These are phyloP conservation scores for Geoglossum glabrum DNA, from an alignment of 495 filamentous ascomycete genomes.

Conservation along the genomic window DNA sequence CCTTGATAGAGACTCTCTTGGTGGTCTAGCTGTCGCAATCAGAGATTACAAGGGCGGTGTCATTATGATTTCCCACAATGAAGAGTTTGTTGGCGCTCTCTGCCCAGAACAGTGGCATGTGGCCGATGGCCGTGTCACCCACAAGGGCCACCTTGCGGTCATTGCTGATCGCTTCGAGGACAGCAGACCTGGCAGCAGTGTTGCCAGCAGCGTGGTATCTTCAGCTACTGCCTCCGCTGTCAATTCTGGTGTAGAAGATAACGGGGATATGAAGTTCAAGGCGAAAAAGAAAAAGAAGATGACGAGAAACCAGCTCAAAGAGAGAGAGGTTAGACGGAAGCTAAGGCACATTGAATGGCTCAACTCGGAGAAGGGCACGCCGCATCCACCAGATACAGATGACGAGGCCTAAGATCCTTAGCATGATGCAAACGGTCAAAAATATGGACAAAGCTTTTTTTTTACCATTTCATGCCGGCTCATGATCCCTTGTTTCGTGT, in stretches of 20 bases:
- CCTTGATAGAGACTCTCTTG: constrained; percentile 90
- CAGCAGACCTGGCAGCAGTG: constrained; percentile 25
- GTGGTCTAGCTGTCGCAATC: constrained; percentile 87
- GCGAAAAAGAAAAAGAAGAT: constrained; percentile 89
- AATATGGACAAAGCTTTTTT: neutral
- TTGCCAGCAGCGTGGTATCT: constrained; percentile 38
- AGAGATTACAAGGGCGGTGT: constrained; percentile 95
- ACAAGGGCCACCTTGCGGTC: constrained; percentile 57
- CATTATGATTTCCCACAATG: constrained; percentile 98
- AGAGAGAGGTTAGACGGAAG: constrained; percentile 67
- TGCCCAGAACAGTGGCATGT: constrained; percentile 92
- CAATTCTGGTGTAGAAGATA: constrained; percentile 70
- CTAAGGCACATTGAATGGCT: constrained; percentile 93
- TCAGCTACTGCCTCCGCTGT: constrained; percentile 46
- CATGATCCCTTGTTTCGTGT: neutral
- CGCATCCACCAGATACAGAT: constrained; percentile 22
- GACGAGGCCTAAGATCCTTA: constrained; percentile 15
- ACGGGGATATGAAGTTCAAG: constrained; percentile 70
- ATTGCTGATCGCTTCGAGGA: constrained; percentile 76
- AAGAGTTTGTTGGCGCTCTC: constrained; percentile 90
- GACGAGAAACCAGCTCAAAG: constrained; percentile 88
- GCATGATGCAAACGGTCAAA: neutral
- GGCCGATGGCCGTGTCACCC: constrained; percentile 62
- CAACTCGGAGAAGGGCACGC: constrained; percentile 29
- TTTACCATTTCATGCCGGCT: neutral